Evolutionary conservation across 768 basidiomycete species (phyloP), one percentile per base, ranked within the genome.

Genomic region (Heimioporus sp.): DNA sequence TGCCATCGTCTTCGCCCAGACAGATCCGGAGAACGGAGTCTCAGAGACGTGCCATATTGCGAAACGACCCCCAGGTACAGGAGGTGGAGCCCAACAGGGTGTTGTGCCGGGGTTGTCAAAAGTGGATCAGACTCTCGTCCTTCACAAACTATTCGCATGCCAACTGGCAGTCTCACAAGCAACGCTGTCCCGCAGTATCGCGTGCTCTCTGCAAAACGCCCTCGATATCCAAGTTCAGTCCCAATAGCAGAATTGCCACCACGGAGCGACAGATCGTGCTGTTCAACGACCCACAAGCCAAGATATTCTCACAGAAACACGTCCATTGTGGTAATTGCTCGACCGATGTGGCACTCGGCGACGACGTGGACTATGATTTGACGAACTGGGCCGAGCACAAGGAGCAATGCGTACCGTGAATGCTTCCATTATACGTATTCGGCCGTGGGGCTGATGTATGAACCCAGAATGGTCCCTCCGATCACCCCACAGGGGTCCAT

Each of bases 371-470:
- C 19, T 88, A 82, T 55, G 79, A 82, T 54, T 64, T 86, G 43
- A 71, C 75, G 13, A 76, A 66, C 45, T 90, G 87, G 87, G 74
- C 78, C 40, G 76, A 75, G 38, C 87, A 90, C 60, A 88, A 87
- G 64, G 52, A 59, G 10, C 64, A 54, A 10, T 87, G 86, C 66
- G 64, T 68, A 45, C 64, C 58, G 75, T 75, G 32, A 56, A 72
- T 68, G 40, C 10, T 31, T 52, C 5, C 4, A 16, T 40, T 35
- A 7, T 21, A n/a, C 45, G 15, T 9, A 17, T 19, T 19, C 15
- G 13, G 19, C 21, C 34, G 2, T 28, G 10, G 35, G 19, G 17
- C 56, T 62, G 20, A 58, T 47, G 10, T 37, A 32, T 38, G 49
- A 48, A 30, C 10, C 46, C 49, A 67, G 66, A 39, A 50, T 34